Conservation (phyloP, 805 yeast genomes). For the Candida piceae region DNA sequence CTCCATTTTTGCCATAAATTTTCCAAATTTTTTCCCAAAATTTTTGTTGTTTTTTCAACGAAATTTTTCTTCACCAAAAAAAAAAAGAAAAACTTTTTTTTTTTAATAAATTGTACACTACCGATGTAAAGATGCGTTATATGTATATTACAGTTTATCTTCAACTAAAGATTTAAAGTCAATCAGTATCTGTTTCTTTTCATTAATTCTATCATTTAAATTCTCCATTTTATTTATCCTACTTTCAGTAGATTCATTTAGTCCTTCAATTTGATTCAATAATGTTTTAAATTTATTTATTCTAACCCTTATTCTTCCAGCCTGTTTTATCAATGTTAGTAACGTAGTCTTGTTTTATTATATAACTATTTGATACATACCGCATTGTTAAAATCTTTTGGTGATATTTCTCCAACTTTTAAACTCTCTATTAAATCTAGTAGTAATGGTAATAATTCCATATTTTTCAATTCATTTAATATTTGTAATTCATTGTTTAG, state of each 20-base stretch:
- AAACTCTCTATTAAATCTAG: conserved; percentile 37
- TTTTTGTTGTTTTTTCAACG: no score
- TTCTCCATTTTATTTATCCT: conserved; percentile 30
- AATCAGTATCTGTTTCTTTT: conserved; percentile 23
- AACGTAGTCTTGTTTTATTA: conserved; percentile 2
- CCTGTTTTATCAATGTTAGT: conserved; percentile 12
- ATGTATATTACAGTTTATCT: not conserved
- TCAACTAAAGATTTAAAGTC: conserved; percentile 19
- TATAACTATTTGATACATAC: conserved; percentile 27
- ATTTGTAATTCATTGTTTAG: conserved; percentile 18
- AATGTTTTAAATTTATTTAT: conserved; percentile 31
- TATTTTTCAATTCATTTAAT: conserved; percentile 28
- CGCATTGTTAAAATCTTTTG: conserved; percentile 39
- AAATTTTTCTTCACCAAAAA: no score
- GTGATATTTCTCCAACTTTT: conserved; percentile 34
- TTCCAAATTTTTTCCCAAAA: no score
- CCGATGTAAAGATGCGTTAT: no score
- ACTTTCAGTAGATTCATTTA: conserved; percentile 37
- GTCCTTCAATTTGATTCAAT: conserved; percentile 40
- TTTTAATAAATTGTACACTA: no score
- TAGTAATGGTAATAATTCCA: conserved; percentile 36
- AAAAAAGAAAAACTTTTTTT: no score
- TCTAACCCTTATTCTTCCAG: conserved; percentile 42
- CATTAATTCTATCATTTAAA: conserved; percentile 28
- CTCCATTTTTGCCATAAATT: no score